Percentiles rank a stretch among this genome's conserved stretches.
phyloP scores from a whole-genome alignment of 176 grass and related monocot genomes.

The Elymus sibiricus region DNA sequence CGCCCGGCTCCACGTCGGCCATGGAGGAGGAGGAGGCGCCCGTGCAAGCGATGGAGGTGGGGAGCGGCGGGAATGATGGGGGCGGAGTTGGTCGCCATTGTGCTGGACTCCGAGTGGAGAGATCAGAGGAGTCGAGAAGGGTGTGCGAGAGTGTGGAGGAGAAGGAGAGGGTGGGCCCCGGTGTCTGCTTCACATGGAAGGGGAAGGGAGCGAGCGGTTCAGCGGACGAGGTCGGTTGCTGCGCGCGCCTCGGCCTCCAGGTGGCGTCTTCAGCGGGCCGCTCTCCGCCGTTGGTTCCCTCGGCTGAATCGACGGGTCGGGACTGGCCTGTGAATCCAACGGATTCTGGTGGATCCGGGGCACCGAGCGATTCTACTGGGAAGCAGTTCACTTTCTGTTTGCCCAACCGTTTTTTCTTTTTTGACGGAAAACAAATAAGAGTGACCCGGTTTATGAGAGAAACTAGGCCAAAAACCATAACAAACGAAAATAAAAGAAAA shows the following conservation, averaged over 20 bases:
- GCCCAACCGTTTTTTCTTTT: no score
- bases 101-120: not conserved
- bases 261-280: not conserved
- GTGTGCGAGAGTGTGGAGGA: constrained; percentile 10
- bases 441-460: no score
- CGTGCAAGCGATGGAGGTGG: not conserved
- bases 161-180: not conserved
- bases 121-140: not conserved
- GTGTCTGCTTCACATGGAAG: not conserved
- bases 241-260: not conserved
- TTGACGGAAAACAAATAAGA: no score
- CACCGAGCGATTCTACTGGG: no score
- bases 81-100: not conserved
- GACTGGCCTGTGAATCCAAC: not conserved
- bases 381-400: no score
- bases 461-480: no score
- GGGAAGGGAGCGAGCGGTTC: constrained; percentile 3
- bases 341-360: not conserved
- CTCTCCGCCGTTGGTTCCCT: constrained; percentile 4
- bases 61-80: not conserved
- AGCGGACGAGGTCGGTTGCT: not conserved
- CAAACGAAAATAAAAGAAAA: no score
- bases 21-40: not conserved
- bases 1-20: not conserved
- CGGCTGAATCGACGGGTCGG: not conserved